Conservation (phyloP, 345 rosid species). For the Eutrema yunnanense region DNA sequence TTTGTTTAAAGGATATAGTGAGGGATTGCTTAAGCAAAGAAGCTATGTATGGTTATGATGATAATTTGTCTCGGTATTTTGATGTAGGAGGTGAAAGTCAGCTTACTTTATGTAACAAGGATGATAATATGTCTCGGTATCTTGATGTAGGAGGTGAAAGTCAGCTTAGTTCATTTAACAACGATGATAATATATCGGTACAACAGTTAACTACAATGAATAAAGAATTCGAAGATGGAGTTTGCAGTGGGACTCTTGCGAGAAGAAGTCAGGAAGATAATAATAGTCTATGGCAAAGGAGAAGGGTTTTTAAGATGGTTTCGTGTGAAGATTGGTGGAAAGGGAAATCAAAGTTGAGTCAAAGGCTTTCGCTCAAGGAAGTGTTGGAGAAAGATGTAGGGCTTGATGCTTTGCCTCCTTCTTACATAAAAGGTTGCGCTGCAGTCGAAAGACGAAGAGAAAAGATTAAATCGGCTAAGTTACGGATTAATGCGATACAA, state of each 20-base stretch:
- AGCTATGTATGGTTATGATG: slow-evolving; percentile 26
- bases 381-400: slow-evolving; percentile 76
- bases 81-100: slow-evolving; percentile 21
- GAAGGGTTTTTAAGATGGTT: background rate
- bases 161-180: background rate
- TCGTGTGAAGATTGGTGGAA: slow-evolving; percentile 64
- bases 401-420: slow-evolving; percentile 52
- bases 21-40: slow-evolving; percentile 47
- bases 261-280: background rate
- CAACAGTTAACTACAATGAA: slow-evolving; percentile 46
- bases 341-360: slow-evolving; percentile 65
- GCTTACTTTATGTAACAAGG: background rate
- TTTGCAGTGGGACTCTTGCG: slow-evolving; percentile 5
- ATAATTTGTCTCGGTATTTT: slow-evolving; percentile 29
- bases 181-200: slow-evolving; percentile 36
- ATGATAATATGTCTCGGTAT: background rate
- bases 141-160: too few species aligned
- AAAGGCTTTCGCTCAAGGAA: slow-evolving; percentile 58
- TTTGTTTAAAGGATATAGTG: slow-evolving; percentile 28
- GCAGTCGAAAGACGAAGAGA: slow-evolving; percentile 48
- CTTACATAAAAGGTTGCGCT: slow-evolving; percentile 47
- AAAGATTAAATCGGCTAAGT: slow-evolving; percentile 64
- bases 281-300: background rate
- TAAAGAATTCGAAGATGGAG: slow-evolving; percentile 32
- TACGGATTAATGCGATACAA: slow-evolving; percentile 45